Percentiles rank a stretch among this genome's conserved stretches.
Evolutionary conservation across 1,284 basidiomycete species (phyloP).

Genomic region (Inonotus hispidus): DNA sequence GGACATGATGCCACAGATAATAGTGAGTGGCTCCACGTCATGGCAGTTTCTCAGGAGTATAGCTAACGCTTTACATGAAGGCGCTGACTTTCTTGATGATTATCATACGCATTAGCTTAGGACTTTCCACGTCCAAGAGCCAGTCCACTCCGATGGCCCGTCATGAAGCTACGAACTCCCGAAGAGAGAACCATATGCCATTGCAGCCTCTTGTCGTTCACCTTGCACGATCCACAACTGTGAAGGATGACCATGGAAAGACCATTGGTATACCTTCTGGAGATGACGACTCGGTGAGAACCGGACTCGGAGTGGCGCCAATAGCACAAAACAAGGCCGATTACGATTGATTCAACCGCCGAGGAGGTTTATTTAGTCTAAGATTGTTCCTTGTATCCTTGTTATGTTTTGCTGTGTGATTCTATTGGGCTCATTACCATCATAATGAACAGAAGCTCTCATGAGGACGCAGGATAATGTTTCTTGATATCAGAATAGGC

Average conservation of each 20-base stretch:
- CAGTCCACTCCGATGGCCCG: background rate
- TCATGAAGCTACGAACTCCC: background rate
- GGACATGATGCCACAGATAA: constrained; percentile 29
- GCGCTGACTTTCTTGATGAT: constrained; percentile 32
- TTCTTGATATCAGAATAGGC: too few relatives aligned
- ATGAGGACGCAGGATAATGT: too few relatives aligned
- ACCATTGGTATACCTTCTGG: background rate
- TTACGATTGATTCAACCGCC: background rate
- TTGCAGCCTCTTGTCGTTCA: background rate
- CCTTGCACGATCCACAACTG: background rate
- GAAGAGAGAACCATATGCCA: background rate
- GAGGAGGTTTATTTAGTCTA: too few relatives aligned
- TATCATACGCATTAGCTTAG: constrained; percentile 32
- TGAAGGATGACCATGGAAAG: background rate
- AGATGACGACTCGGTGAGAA: background rate
- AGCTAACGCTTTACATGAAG: constrained; percentile 16
- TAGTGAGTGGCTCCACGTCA: background rate
- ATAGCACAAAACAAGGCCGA: background rate
- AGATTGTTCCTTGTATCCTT: too few relatives aligned
- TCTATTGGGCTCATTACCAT: too few relatives aligned
- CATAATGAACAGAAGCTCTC: too few relatives aligned
- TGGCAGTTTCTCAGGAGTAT: background rate
- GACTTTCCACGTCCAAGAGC: constrained; percentile 16
- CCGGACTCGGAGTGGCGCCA: background rate
- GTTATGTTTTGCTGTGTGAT: too few relatives aligned